Conservation (phyloP, 768 basidiomycete species). For the Tricholoma sp. region DNA sequence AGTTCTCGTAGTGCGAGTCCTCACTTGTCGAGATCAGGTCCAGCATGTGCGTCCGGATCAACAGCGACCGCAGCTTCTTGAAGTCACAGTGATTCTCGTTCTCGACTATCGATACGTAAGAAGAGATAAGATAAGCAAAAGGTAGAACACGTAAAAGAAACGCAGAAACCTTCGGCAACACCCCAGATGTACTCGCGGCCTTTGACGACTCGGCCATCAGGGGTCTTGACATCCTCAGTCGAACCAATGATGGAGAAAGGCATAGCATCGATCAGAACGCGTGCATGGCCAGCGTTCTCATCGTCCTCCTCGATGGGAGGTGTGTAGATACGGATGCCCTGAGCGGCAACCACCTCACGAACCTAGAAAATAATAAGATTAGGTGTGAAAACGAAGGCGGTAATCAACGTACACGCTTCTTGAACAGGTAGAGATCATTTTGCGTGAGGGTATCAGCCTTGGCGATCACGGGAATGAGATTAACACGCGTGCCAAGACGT, state of each 20-base stretch:
- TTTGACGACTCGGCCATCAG: slow-evolving; percentile 90
- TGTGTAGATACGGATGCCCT: slow-evolving; percentile 92
- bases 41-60: slow-evolving; percentile 98
- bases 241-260: slow-evolving; percentile 99
- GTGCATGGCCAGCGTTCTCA: slow-evolving; percentile 82
- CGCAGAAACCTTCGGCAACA: slow-evolving; percentile 83
- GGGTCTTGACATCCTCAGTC: slow-evolving; percentile 88
- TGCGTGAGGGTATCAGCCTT: slow-evolving; percentile 98
- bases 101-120: slow-evolving; percentile 57
- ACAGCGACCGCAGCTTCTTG: slow-evolving; percentile 90
- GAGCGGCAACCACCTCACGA: slow-evolving; percentile 84
- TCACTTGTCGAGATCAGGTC: slow-evolving; percentile 96
- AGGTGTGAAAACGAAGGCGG: slow-evolving; percentile 1
- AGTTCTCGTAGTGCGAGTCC: slow-evolving; percentile 96
- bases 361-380: slow-evolving; percentile 40
- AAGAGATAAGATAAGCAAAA: neutral
- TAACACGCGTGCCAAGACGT: slow-evolving; percentile 95
- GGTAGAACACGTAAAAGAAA: slow-evolving; percentile 7
- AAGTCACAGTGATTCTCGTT: slow-evolving; percentile 99
- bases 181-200: slow-evolving; percentile 99
- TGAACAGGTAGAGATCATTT: slow-evolving; percentile 86
- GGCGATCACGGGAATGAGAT: slow-evolving; percentile 95
- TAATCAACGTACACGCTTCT: slow-evolving; percentile 68
- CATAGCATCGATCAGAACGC: slow-evolving; percentile 83
- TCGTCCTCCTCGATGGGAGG: slow-evolving; percentile 91